Evolutionary conservation across 768 basidiomycete species (phyloP).

Genomic region (Lactifluus rugatus): DNA sequence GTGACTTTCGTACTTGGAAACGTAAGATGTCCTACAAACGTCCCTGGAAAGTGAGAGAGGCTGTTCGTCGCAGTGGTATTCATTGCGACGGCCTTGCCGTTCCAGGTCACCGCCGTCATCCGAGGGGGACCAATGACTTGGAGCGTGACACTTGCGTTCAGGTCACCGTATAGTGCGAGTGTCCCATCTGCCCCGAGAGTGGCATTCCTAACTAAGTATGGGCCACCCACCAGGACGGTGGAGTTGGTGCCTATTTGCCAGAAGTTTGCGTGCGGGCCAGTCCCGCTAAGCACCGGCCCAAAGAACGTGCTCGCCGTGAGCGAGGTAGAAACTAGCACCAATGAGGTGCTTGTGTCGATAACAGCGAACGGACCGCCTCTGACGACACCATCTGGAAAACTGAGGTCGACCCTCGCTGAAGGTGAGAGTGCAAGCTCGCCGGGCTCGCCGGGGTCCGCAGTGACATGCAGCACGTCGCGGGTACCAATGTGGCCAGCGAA

Average conservation of each 20-base stretch:
- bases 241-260: constrained; percentile 69
- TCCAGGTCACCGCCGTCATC: constrained; percentile 58
- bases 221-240: constrained; percentile 45
- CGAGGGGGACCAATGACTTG: constrained; percentile 53
- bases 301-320: constrained; percentile 64
- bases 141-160: constrained; percentile 47
- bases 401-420: constrained; percentile 25
- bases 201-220: constrained; percentile 39
- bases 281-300: constrained; percentile 48
- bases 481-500: constrained; percentile 44
- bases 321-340: constrained; percentile 61
- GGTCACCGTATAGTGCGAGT: constrained; percentile 59
- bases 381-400: constrained; percentile 43
- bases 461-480: constrained; percentile 34
- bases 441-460: constrained; percentile 27
- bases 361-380: constrained; percentile 46
- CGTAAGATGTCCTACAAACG: constrained; percentile 40
- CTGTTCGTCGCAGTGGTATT: constrained; percentile 26
- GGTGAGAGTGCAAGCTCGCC: constrained; percentile 28
- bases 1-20: constrained; percentile 28
- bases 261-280: constrained; percentile 43
- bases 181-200: constrained; percentile 22
- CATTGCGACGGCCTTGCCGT: constrained; percentile 40
- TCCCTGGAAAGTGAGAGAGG: constrained; percentile 30
- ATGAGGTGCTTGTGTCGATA: constrained; percentile 56